phyloP scores from a whole-genome alignment of 2,329 filamentous ascomycete genomes.

The Sarocladium strictum region DNA sequence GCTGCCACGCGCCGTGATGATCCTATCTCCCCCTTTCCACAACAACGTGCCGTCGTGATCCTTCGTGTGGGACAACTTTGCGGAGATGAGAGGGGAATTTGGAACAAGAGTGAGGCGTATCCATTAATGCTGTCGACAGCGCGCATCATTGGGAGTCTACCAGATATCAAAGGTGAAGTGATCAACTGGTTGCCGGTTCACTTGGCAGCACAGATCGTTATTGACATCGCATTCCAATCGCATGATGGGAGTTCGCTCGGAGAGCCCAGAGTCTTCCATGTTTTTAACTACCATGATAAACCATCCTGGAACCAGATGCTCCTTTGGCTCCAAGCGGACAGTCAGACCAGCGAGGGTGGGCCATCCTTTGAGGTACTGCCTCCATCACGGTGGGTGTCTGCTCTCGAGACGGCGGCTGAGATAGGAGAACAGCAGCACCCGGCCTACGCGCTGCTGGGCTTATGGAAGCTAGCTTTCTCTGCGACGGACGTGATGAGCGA shows the following conservation, averaged over 20 bases:
- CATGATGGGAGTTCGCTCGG: neutral
- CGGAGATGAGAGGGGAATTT: conserved; percentile 40
- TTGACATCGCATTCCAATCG: conserved; percentile 24
- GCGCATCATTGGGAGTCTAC: conserved; percentile 29
- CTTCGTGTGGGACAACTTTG: conserved; percentile 46
- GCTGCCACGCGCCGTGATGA: conserved; percentile 22
- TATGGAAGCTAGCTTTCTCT: conserved; percentile 17
- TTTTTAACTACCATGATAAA: conserved; percentile 16
- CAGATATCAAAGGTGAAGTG: conserved; percentile 16
- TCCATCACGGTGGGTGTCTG: conserved; percentile 14
- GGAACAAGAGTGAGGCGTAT: conserved; percentile 47
- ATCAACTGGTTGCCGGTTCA: conserved; percentile 46
- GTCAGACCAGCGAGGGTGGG: neutral
- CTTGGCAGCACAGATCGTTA: conserved; percentile 31
- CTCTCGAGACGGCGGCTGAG: conserved; percentile 12
- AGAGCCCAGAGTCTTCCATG: conserved; percentile 15
- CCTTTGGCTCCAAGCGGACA: conserved; percentile 12
- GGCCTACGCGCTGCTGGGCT: conserved; percentile 16
- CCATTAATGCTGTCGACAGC: conserved; percentile 44
- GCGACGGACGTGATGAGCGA: neutral
- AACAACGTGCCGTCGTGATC: conserved; percentile 17
- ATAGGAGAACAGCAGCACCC: conserved; percentile 12
- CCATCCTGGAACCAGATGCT: conserved; percentile 18
- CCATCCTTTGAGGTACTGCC: conserved; percentile 10
- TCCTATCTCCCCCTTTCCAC: conserved; percentile 12